phyloP scores from a whole-genome alignment of 176 grass and related monocot genomes.

The Oryza officinalis region DNA sequence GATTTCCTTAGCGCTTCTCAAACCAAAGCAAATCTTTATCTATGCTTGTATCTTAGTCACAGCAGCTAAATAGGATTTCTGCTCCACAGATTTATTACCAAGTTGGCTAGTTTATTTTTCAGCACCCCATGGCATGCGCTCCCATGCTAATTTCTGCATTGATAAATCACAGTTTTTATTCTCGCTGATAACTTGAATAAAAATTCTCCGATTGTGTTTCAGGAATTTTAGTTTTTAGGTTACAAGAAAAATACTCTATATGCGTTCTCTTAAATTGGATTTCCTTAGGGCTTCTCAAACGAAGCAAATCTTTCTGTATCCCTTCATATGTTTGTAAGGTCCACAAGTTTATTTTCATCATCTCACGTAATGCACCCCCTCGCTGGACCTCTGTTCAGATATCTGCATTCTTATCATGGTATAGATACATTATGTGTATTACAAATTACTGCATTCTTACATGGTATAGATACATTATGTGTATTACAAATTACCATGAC shows the following conservation, averaged over 20 bases:
- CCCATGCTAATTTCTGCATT: not conserved
- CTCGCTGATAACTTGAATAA: not conserved
- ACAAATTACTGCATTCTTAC: no score
- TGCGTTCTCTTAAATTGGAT: not conserved
- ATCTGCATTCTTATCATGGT: no score
- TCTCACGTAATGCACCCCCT: not conserved
- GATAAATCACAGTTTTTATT: not conserved
- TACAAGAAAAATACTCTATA: conserved; percentile 10
- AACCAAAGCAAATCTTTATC: no score
- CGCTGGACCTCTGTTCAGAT: no score
- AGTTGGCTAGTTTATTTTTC: no score
- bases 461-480: no score
- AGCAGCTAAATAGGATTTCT: no score
- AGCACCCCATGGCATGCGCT: not conserved
- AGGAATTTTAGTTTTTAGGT: conserved; percentile 50
- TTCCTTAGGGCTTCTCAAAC: not conserved
- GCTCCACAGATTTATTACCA: no score
- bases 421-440: not conserved
- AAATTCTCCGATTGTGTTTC: not conserved
- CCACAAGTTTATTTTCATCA: not conserved
- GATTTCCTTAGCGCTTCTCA: no score
- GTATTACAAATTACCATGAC: no score
- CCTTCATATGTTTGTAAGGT: not conserved
- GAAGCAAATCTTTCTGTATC: not conserved
- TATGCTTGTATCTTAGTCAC: no score